Evolutionary conservation across 345 rosid genomes (phyloP), one percentile per base, ranked within the genome.

Genomic region (Pseudoturritis turrita): DNA sequence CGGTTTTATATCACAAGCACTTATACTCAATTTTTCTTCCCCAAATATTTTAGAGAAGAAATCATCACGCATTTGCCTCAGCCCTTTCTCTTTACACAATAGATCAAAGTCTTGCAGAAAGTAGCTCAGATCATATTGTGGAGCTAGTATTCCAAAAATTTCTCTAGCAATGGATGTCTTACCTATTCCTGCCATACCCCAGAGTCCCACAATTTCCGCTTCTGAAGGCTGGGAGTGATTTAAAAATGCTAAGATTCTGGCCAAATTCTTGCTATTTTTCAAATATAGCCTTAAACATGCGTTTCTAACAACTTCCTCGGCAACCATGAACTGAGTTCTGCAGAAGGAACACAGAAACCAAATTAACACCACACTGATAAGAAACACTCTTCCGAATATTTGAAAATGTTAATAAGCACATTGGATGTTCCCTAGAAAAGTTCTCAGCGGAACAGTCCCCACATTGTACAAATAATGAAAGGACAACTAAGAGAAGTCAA

Each of bases 141-240:
- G 71, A 64, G 77, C 13, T 11, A 35, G 23, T 1, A 18, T 17
- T 22, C 1, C 18, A 46, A 64, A 73, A 12, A 45, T 36, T 44
- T 73, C 77, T 35, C 65, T 64, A 3, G 71, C 71, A 35, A 73
- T 25, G 31, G 71, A n/a, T 55, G 65, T 73, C 71, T 73, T 73
- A 45, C 77, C 77, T 55, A 73, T 55, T 23, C 77, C 71, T 44
- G 51, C 58, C 71, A 55, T 64, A 2, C 71, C 77, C 71, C 71
- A 73, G 0, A 73, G 18, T 21, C 71, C 77, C 22, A 15, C 51
- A 17, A 54, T 33, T 0, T 73, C 47, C 0, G 1, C 76, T 0
- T 33, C 39, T 19, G 46, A 29, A 44, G 76, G 5, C 45, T 72
- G 54, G 31, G 70, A 13, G 5, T 36, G 22, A 25, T 54, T 31